Evolutionary conservation across 495 filamentous ascomycete species (phyloP), one percentile per base, ranked within the genome.

Genomic region (Letharia lupina): DNA sequence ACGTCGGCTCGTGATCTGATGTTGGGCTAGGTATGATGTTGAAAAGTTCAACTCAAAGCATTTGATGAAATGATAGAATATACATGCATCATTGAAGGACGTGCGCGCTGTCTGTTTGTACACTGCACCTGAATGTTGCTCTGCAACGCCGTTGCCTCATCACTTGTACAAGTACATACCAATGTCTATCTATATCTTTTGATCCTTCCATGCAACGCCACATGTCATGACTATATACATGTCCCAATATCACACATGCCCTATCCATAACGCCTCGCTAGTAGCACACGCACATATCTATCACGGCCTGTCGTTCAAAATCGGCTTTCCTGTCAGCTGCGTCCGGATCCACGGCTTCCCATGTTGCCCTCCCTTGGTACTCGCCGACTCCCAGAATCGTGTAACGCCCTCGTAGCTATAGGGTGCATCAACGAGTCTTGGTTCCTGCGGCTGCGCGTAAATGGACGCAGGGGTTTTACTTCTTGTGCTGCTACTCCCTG

Each of bases 361-460:
- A 48, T 60, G 59, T 15, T 52, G 45, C 18, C 31, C 41, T 2
- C 45, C 62, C 15, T 68, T 64, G 7, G 39, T 57, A 31, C 44
- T 62, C n/a, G 59, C 62, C 37, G 54, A 15, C 18, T 59, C 63
- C 62, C 62, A 70, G 6, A 58, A 54, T 16, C 42, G 18, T 16
- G 18, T 54, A n/a, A 52, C 40, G 31, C 62, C 63, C 41, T 54
- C 62, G 48, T 68, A 69, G 8, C 65, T 59, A 23, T 61, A 67
- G 3, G 70, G 70, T 33, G 79, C 68, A 18, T 82, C 80, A 73
- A 83, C 74, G 16, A 83, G 72, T 33, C 80, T 73, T 35, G 81
- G 80, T 42, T 77, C 74, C 66, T 83, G 81, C 16, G 78, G 77
- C 57, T 73, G 72, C 16, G 67, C 65, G 31, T 77, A 76, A 7